These are phyloP conservation scores for Kwoniella dendrophila DNA, from an alignment of 768 basidiomycete genomes.

Conservation along the genomic window DNA sequence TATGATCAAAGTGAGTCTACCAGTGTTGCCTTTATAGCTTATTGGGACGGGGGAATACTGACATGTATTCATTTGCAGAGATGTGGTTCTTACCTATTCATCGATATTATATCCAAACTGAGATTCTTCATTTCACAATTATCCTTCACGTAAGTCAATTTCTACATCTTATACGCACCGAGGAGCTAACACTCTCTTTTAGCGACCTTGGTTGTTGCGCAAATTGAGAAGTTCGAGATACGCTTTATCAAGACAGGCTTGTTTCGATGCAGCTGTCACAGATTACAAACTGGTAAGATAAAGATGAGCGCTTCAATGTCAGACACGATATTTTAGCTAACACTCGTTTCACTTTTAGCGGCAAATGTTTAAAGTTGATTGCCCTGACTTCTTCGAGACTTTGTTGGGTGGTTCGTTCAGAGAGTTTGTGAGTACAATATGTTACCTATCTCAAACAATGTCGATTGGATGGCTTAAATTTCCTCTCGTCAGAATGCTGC, in stretches of 20 bases:
- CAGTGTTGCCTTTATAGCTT: neutral
- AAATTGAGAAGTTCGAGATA: constrained; percentile 78
- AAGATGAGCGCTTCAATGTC: too few relatives aligned
- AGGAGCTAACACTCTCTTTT: constrained; percentile 39
- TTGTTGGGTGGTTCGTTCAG: constrained; percentile 49
- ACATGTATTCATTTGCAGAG: constrained; percentile 14
- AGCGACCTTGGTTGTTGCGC: constrained; percentile 85
- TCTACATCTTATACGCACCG: neutral
- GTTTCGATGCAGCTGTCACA: constrained; percentile 85
- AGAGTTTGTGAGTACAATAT: constrained; percentile 48
- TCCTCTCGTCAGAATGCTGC: constrained; percentile 42
- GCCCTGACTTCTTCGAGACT: constrained; percentile 52
- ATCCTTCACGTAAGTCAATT: constrained; percentile 52
- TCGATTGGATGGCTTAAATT: neutral
- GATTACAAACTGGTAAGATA: constrained; percentile 69
- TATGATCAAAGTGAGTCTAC: constrained; percentile 69
- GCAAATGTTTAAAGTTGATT: constrained; percentile 52
- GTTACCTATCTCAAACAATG: neutral
- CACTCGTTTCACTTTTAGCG: constrained; percentile 29
- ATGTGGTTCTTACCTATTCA: constrained; percentile 68
- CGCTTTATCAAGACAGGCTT: constrained; percentile 75
- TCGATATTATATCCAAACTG: constrained; percentile 84
- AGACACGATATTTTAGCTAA: neutral
- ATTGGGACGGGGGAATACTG: neutral
- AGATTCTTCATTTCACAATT: constrained; percentile 61